phyloP scores from a whole-genome alignment of 768 basidiomycete genomes.

The Russula vinacea region DNA sequence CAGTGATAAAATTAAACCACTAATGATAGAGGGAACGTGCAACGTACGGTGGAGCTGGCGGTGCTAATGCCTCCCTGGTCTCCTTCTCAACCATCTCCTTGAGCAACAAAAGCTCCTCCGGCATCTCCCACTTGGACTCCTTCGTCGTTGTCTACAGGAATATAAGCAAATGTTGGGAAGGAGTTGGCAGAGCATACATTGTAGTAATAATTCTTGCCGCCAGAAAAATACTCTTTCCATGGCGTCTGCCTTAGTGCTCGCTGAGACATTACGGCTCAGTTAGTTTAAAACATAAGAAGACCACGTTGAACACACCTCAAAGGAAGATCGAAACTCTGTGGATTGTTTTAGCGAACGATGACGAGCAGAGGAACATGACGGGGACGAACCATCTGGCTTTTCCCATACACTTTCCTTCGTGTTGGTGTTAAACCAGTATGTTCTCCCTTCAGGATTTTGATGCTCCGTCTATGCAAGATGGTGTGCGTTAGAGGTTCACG shows the following conservation, averaged over 20 bases:
- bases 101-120: slow-evolving; percentile 82
- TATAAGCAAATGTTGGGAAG: slow-evolving; percentile 5
- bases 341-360: not conserved
- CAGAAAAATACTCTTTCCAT: slow-evolving; percentile 97
- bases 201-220: slow-evolving; percentile 88
- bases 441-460: slow-evolving; percentile 93
- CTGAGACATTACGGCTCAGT: slow-evolving; percentile 39
- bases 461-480: slow-evolving; percentile 69
- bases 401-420: slow-evolving; percentile 96
- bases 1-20: not conserved
- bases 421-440: slow-evolving; percentile 92
- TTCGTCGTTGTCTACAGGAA: slow-evolving; percentile 68
- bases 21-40: not conserved
- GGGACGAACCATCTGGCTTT: slow-evolving; percentile 83
- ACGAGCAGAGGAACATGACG: not conserved
- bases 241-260: slow-evolving; percentile 83
- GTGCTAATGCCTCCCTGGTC: slow-evolving; percentile 39
- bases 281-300: not conserved
- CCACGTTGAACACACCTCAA: slow-evolving; percentile 60
- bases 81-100: slow-evolving; percentile 86
- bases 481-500: not conserved
- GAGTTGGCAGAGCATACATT: slow-evolving; percentile 49
- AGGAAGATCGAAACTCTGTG: slow-evolving; percentile 69
- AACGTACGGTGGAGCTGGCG: slow-evolving; percentile 8
- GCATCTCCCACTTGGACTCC: slow-evolving; percentile 98